Percentiles rank a stretch among this genome's conserved stretches.
phyloP scores from a whole-genome alignment of 2,329 filamentous ascomycete species.

The Fonsecaea pedrosoi region DNA sequence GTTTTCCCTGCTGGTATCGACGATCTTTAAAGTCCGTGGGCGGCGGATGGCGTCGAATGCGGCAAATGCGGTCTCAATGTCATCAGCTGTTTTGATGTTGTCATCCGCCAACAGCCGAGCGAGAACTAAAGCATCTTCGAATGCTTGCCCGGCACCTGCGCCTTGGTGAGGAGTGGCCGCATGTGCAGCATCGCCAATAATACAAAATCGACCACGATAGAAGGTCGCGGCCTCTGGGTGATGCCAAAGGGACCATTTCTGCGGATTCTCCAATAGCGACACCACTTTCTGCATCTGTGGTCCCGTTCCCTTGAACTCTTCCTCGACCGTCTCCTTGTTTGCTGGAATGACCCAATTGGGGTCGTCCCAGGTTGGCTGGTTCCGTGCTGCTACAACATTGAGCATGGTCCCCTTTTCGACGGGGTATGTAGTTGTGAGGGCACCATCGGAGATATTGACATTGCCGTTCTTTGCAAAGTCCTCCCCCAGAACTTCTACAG shows the following conservation, averaged over 20 bases:
- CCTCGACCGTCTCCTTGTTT: conserved; percentile 3
- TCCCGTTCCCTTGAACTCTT: conserved; percentile 1
- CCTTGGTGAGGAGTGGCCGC: conserved; percentile 48
- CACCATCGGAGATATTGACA: conserved; percentile 6
- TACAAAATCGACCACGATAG: conserved; percentile 41
- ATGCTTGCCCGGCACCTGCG: conserved; percentile 48
- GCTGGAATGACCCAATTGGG: conserved; percentile 6
- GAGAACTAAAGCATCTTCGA: conserved; percentile 49
- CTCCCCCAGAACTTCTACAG: conserved; percentile 6
- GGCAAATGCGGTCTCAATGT: conserved; percentile 57
- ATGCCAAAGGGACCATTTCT: conserved; percentile 32
- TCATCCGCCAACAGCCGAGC: conserved; percentile 42
- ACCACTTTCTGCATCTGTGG: conserved; percentile 5
- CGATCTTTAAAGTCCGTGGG: conserved; percentile 52
- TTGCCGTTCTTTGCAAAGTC: conserved; percentile 17
- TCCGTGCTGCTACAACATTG: not conserved
- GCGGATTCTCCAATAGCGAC: conserved; percentile 6
- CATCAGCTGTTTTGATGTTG: conserved; percentile 43
- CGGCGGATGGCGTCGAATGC: conserved; percentile 60
- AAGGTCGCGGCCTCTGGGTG: conserved; percentile 46
- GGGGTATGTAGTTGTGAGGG: conserved; percentile 12
- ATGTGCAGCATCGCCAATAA: conserved; percentile 52
- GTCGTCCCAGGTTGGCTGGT: conserved; percentile 5
- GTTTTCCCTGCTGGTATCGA: conserved; percentile 44
- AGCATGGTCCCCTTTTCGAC: conserved; percentile 4